Base-by-base conservation (phyloP, 2,329 filamentous ascomycete genomes). In the Thermochaetoides dissita region DNA sequence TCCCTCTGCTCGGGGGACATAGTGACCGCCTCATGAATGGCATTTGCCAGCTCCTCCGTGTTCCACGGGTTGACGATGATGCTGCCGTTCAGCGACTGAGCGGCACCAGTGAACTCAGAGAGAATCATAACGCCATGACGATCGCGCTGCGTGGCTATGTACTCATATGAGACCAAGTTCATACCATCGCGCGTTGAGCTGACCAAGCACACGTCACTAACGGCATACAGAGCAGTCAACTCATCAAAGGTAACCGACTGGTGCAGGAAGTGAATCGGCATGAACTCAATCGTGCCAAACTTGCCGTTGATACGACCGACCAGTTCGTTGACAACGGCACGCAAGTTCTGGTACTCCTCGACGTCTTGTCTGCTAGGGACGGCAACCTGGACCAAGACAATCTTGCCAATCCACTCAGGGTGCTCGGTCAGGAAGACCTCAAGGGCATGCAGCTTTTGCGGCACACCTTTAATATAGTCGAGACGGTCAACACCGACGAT, bases 21-120 rank as follows among this genome's bases (percentile, higher is more conserved):
- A 42, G 88, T 94, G 36, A 96, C 87, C n/a, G 89, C 86, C 51
- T 94, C 87, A 61, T 95, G 84, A 52, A 96, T 88, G 6, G 88
- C 85, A 54, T 87, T 84, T 34, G 89, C 88, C 33, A 96, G 69
- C 61, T 96, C 89, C 58, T 95, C 88, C 0, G 88, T 95, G 60
- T 96, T 96, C 91, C 91, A 98, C 1, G 91, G 91, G 63, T 98
- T 98, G 56, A 96, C 85, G 41, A 96, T 88, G 40, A 96, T 71
- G 53, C 84, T 87, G 46, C 89, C 89, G 52, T 94, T 95, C 44
- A 98, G 72, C 48, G 84, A 91, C 63, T 96, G 91, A 1, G 91
- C 89, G 7, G 91, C 91, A 36, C 91, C 91, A 0, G 91, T 88
- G 58, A 98, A 96, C 60, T 98, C 91, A 38, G 88, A 95, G 30